These are phyloP conservation scores for Podospora pseudopauciseta DNA, from an alignment of 495 filamentous ascomycete species.

Conservation along the genomic window DNA sequence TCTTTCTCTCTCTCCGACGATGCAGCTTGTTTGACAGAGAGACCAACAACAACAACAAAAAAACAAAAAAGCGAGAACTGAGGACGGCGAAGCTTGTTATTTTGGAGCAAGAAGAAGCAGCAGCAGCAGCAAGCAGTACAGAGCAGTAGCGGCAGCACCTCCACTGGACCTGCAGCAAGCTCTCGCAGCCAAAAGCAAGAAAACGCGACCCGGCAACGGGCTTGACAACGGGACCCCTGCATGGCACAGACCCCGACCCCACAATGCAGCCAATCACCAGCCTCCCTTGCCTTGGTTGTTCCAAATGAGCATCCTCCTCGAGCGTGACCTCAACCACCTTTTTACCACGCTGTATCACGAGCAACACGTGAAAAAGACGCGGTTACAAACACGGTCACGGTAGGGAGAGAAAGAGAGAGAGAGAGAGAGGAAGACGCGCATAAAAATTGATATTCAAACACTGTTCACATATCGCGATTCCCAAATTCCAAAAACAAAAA, in stretches of 20 bases:
- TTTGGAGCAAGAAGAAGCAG: no score
- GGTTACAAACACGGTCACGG: not conserved
- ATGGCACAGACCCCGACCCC: not conserved
- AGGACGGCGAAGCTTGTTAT: not conserved
- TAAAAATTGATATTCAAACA: not conserved
- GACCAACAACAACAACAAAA: not conserved
- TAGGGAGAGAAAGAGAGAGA: not conserved
- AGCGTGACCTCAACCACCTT: not conserved
- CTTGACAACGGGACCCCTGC: slow-evolving; percentile 1
- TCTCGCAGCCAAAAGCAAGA: no score
- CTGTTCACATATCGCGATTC: not conserved
- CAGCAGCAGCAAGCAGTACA: no score
- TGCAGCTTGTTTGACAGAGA: not conserved
- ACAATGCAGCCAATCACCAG: not conserved
- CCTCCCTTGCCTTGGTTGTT: not conserved
- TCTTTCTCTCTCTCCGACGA: no score
- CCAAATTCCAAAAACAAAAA: no score
- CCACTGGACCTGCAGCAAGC: no score
- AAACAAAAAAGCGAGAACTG: not conserved
- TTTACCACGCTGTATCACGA: not conserved
- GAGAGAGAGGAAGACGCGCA: not conserved
- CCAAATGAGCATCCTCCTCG: not conserved
- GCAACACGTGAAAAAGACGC: not conserved
- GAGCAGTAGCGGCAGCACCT: no score
- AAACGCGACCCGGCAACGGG: slow-evolving; percentile 12